phyloP scores from a whole-genome alignment of 495 filamentous ascomycete species.

The Collariella sp. region DNA sequence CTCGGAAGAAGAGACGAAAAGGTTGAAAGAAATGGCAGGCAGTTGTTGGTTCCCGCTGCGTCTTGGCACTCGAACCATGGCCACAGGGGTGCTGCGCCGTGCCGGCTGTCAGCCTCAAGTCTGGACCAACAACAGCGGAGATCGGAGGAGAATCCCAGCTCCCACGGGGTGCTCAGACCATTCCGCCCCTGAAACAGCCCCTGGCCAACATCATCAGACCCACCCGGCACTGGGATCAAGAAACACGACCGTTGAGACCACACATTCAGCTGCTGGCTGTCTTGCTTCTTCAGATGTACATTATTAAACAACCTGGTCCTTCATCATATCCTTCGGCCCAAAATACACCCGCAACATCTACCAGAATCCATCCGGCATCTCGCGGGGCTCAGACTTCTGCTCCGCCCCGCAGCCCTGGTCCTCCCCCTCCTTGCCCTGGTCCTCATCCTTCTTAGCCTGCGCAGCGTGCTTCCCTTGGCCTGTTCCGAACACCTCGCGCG shows the following conservation, averaged over 20 bases:
- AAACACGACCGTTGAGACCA: too few species aligned
- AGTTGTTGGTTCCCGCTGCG: too few species aligned
- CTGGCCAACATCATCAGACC: too few species aligned
- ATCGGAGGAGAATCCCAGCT: neutral
- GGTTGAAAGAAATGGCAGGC: neutral
- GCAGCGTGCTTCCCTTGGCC: neutral
- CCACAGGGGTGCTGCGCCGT: neutral
- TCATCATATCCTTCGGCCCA: too few species aligned
- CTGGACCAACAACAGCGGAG: neutral
- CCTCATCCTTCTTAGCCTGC: neutral
- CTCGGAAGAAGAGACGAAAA: neutral
- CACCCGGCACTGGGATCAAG: too few species aligned
- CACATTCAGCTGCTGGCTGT: too few species aligned
- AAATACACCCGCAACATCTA: too few species aligned
- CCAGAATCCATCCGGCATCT: too few species aligned
- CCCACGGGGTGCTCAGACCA: constrained; percentile 1
- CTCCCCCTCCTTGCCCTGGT: neutral
- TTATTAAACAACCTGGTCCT: too few species aligned
- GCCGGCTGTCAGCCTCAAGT: neutral
- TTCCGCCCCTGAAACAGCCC: neutral
- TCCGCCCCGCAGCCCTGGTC: neutral
- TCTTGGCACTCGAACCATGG: neutral
- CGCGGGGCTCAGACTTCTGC: too few species aligned
- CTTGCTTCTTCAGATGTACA: too few species aligned
- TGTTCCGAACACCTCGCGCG: neutral